Evolutionary conservation across 2,329 filamentous ascomycete species (phyloP).

Genomic region (Ambrosiella xylebori): DNA sequence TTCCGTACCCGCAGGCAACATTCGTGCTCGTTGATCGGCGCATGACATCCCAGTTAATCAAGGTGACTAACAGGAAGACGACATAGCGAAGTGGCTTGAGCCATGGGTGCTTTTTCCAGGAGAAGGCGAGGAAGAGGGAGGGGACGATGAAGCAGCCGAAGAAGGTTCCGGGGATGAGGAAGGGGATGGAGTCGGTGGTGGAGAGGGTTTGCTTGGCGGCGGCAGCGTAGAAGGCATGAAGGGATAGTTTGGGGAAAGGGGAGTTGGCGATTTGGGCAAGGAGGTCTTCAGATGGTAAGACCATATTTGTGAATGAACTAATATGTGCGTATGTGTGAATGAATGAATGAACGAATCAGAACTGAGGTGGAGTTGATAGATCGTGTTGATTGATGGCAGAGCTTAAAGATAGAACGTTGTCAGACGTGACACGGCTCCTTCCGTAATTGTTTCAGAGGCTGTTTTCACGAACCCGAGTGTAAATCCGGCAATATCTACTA

Average conservation of each 20-base stretch:
- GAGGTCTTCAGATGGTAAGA: slow-evolving; percentile 2
- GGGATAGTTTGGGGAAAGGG: slow-evolving; percentile 7
- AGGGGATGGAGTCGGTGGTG: slow-evolving; percentile 26
- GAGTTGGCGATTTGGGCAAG: slow-evolving; percentile 3
- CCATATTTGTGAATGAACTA: background rate
- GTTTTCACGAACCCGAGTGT: too few relatives aligned
- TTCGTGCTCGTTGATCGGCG: slow-evolving; percentile 31
- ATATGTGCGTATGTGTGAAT: background rate
- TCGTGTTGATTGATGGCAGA: too few relatives aligned
- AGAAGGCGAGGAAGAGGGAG: slow-evolving; percentile 36
- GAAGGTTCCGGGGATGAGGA: slow-evolving; percentile 35
- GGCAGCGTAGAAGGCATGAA: slow-evolving; percentile 20
- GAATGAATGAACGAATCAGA: background rate
- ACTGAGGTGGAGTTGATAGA: too few relatives aligned
- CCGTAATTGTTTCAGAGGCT: background rate
- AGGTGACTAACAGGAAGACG: slow-evolving; percentile 27
- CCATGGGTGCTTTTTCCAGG: slow-evolving; percentile 30
- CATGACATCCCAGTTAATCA: slow-evolving; percentile 28
- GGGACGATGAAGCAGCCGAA: slow-evolving; percentile 32
- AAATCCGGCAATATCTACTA: too few relatives aligned
- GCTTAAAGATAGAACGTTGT: background rate
- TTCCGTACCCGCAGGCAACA: slow-evolving; percentile 31
- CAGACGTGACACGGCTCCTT: background rate
- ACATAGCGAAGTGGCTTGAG: slow-evolving; percentile 27
- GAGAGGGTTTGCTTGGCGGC: slow-evolving; percentile 22